phyloP scores from a whole-genome alignment of 2,329 filamentous ascomycete species.

The Aureobasidium lini region DNA sequence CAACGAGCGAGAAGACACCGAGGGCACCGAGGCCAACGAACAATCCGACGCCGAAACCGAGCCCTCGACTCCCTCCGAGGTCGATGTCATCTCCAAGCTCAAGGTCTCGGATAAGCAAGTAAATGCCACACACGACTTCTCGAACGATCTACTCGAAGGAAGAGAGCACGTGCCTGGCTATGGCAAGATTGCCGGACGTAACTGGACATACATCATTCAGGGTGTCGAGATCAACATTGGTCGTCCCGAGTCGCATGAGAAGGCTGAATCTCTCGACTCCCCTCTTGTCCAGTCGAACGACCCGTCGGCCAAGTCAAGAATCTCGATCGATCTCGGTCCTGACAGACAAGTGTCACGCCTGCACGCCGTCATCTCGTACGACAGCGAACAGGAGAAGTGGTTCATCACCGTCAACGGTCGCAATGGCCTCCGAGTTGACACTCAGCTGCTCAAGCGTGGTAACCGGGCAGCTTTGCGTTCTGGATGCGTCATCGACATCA shows the following conservation, averaged over 20 bases:
- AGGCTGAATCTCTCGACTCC: slow-evolving; percentile 19
- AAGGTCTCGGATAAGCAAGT: slow-evolving; percentile 42
- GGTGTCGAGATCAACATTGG: slow-evolving; percentile 70
- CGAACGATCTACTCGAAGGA: slow-evolving; percentile 42
- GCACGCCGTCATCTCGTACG: slow-evolving; percentile 44
- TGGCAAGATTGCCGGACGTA: slow-evolving; percentile 71
- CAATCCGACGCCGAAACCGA: slow-evolving; percentile 32
- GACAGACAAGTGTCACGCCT: slow-evolving; percentile 44
- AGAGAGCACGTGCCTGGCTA: slow-evolving; percentile 52
- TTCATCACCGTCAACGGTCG: slow-evolving; percentile 80
- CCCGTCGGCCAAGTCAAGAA: slow-evolving; percentile 34
- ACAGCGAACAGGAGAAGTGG: slow-evolving; percentile 54
- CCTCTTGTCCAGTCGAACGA: slow-evolving; percentile 20
- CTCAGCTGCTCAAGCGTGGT: slow-evolving; percentile 60
- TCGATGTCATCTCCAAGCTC: slow-evolving; percentile 36
- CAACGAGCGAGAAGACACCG: slow-evolving; percentile 28
- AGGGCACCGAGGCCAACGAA: slow-evolving; percentile 32
- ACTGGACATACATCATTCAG: slow-evolving; percentile 80
- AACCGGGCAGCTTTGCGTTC: slow-evolving; percentile 62
- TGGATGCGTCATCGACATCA: slow-evolving; percentile 86
- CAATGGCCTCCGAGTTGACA: slow-evolving; percentile 84
- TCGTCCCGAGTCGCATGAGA: slow-evolving; percentile 42
- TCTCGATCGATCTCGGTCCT: slow-evolving; percentile 75
- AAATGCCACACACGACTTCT: slow-evolving; percentile 51
- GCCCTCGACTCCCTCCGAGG: slow-evolving; percentile 32